Conservation (phyloP, 345 rosid species). For the Populus alba region DNA sequence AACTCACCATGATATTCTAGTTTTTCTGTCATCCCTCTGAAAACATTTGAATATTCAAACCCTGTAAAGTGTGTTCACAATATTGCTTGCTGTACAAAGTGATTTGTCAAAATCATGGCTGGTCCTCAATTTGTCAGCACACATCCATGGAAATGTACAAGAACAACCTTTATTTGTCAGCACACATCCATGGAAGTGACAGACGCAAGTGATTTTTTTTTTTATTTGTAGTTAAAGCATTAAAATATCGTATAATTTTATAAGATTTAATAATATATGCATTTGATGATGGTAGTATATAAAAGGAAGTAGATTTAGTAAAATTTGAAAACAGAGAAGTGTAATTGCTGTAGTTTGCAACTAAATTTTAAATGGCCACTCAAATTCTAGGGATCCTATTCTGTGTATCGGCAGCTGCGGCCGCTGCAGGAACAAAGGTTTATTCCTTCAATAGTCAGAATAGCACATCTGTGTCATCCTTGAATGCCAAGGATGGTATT, state of each 20-base stretch:
- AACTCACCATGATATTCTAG: too few relatives aligned
- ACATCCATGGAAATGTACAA: too few relatives aligned
- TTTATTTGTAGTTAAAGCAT: too few relatives aligned
- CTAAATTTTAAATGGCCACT: slow-evolving; percentile 7
- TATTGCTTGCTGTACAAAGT: not conserved
- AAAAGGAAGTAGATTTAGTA: too few relatives aligned
- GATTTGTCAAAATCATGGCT: not conserved
- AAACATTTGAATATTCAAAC: not conserved
- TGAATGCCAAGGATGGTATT: slow-evolving; percentile 14
- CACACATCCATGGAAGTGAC: too few relatives aligned
- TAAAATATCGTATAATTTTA: too few relatives aligned
- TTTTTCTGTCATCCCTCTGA: not conserved
- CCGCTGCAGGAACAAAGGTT: slow-evolving; percentile 6
- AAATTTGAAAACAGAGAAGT: not conserved
- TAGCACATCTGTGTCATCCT: not conserved
- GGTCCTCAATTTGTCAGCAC: too few relatives aligned
- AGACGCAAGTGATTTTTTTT: too few relatives aligned
- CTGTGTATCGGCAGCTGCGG: slow-evolving; percentile 12
- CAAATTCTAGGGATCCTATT: not conserved
- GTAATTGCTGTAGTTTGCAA: not conserved
- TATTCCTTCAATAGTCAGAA: not conserved
- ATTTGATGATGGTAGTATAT: too few relatives aligned
- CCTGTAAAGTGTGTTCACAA: not conserved
- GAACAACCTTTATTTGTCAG: too few relatives aligned
- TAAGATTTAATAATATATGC: too few relatives aligned